Evolutionary conservation across 345 rosid species (phyloP).

Genomic region (Brassica incana): DNA sequence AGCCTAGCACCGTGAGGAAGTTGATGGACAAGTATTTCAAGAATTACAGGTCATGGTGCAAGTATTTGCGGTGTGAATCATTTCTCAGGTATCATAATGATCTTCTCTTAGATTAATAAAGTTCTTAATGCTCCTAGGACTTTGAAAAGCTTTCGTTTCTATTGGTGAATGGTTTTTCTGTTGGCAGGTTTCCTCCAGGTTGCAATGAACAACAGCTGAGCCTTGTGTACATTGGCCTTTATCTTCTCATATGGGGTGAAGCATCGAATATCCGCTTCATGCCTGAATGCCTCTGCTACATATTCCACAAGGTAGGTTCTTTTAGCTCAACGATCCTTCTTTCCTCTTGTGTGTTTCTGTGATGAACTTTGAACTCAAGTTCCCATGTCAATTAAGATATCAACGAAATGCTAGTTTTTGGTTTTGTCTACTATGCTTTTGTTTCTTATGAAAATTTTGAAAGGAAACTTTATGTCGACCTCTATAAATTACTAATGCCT

Average conservation of each 20-base stretch:
- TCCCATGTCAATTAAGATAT: neutral
- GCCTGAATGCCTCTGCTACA: constrained; percentile 99
- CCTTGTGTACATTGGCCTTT: constrained; percentile 80
- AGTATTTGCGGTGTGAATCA: constrained; percentile 59
- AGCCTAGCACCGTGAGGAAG: constrained; percentile 44
- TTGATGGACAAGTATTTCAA: constrained; percentile 67
- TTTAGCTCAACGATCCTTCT: neutral
- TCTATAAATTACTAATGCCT: neutral
- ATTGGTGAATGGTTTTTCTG: constrained; percentile 11
- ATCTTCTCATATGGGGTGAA: constrained; percentile 99
- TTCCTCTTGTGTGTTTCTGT: constrained; percentile 19
- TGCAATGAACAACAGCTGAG: constrained; percentile 55
- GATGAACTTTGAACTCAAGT: neutral
- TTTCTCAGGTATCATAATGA: constrained; percentile 47
- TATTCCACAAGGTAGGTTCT: constrained; percentile 77
- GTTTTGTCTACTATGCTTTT: neutral
- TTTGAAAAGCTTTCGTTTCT: constrained; percentile 2
- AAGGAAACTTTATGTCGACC: neutral
- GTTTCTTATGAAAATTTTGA: neutral
- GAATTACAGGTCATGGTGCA: constrained; percentile 95
- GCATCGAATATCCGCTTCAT: constrained; percentile 98
- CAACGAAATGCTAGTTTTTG: neutral
- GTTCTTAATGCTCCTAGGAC: constrained; percentile 6
- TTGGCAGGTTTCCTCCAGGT: constrained; percentile 55
- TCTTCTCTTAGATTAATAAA: constrained; percentile 25